Conservation (phyloP, 495 filamentous ascomycete genomes). For the Lasiosphaeria ovina region DNA sequence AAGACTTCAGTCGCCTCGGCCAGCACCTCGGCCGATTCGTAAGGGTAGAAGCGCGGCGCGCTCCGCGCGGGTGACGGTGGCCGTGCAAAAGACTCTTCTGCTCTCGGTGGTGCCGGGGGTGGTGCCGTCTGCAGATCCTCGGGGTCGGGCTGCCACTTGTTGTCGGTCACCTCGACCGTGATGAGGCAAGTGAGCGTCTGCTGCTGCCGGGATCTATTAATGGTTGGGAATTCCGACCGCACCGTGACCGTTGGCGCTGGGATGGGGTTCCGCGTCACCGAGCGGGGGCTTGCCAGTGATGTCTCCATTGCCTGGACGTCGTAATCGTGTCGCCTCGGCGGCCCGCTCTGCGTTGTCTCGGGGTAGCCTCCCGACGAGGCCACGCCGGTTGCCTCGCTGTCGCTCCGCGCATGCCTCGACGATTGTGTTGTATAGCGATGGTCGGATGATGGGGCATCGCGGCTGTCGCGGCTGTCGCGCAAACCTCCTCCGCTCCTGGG, state of each 20-base stretch:
- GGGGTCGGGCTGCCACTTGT: slow-evolving; percentile 83
- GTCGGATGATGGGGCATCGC: slow-evolving; percentile 54
- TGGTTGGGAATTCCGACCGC: slow-evolving; percentile 92
- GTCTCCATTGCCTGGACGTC: slow-evolving; percentile 97
- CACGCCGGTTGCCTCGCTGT: slow-evolving; percentile 65
- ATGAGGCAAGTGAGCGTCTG: slow-evolving; percentile 93
- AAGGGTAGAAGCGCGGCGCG: slow-evolving; percentile 56
- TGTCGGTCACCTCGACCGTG: slow-evolving; percentile 91
- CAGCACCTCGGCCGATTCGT: slow-evolving; percentile 64
- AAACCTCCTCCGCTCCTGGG: slow-evolving; percentile 19
- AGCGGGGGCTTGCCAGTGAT: slow-evolving; percentile 70
- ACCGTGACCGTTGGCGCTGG: slow-evolving; percentile 87
- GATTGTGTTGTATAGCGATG: slow-evolving; percentile 56
- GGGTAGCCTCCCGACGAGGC: slow-evolving; percentile 75
- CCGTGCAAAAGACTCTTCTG: slow-evolving; percentile 45
- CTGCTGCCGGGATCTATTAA: slow-evolving; percentile 88
- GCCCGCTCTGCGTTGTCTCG: slow-evolving; percentile 58
- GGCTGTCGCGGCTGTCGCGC: slow-evolving; percentile 52
- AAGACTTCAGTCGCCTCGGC: slow-evolving; percentile 86
- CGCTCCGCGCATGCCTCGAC: slow-evolving; percentile 70
- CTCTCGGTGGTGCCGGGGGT: slow-evolving; percentile 31
- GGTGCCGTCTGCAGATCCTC: slow-evolving; percentile 74
- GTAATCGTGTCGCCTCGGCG: slow-evolving; percentile 80
- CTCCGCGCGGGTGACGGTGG: slow-evolving; percentile 53
- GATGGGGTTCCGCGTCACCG: slow-evolving; percentile 81